phyloP scores from a whole-genome alignment of 495 filamentous ascomycete species.

The Corynascus novoguineensis region DNA sequence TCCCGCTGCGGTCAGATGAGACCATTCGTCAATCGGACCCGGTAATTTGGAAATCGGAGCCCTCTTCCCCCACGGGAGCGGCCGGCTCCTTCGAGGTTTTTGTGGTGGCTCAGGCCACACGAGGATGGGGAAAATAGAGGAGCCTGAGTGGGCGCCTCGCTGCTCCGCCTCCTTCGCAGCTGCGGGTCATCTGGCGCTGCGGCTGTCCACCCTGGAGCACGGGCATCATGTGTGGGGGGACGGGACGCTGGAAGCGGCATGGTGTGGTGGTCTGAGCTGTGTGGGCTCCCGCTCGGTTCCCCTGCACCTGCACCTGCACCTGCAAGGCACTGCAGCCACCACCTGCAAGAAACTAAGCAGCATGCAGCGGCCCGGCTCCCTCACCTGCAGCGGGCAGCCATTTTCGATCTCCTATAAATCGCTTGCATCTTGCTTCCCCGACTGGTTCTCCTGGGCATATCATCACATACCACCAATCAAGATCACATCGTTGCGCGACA shows the following conservation, averaged over 20 bases:
- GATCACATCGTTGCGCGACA: too few relatives aligned
- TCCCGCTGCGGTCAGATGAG: neutral
- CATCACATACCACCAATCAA: neutral
- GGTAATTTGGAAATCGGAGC: neutral
- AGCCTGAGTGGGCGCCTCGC: conserved; percentile 2
- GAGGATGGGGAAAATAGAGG: neutral
- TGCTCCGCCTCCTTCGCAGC: conserved; percentile 1
- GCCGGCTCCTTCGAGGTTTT: neutral
- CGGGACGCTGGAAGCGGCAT: too few relatives aligned
- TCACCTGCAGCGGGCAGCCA: neutral
- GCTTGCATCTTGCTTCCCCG: too few relatives aligned
- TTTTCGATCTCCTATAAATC: neutral
- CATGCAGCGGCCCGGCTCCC: conserved; percentile 8
- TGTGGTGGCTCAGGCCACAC: conserved; percentile 3
- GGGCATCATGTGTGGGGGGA: too few relatives aligned
- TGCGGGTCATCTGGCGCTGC: neutral
- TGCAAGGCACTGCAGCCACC: conserved; percentile 7
- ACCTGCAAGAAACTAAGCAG: too few relatives aligned
- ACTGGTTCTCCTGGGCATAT: too few relatives aligned
- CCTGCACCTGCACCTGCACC: neutral
- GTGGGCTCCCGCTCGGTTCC: too few relatives aligned
- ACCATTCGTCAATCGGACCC: neutral
- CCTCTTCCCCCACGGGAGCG: neutral
- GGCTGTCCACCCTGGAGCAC: neutral
- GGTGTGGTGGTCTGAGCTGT: too few relatives aligned